A percentile compares a stretch with the other conserved stretches of the same genome.
These are phyloP conservation scores for Aspergillus bombycis DNA, from an alignment of 2,329 filamentous ascomycete species.

Conservation along the genomic window DNA sequence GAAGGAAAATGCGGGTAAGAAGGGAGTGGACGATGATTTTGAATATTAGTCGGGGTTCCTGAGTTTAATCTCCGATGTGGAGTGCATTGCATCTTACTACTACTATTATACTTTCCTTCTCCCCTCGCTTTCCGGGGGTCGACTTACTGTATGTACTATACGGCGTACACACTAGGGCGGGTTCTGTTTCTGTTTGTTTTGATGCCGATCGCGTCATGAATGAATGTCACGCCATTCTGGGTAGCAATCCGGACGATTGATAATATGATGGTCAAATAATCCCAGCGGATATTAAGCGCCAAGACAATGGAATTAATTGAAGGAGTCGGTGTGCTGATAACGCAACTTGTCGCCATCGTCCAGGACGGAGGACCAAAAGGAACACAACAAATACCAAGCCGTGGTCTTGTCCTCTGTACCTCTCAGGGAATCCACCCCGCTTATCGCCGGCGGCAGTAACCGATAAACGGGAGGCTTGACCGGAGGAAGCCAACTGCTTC, in stretches of 20 bases:
- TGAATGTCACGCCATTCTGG: not conserved
- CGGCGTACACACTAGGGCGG: not conserved
- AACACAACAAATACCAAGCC: too few relatives aligned
- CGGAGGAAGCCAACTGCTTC: not conserved
- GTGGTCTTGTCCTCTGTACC: too few relatives aligned
- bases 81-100: not conserved
- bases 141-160: not conserved
- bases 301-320: not conserved
- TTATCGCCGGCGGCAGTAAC: slow-evolving; percentile 10
- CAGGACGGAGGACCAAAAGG: too few relatives aligned
- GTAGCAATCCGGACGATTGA: not conserved
- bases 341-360: not conserved
- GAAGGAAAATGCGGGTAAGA: slow-evolving; percentile 83
- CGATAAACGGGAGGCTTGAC: slow-evolving; percentile 1
- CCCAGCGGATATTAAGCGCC: not conserved
- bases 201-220: not conserved
- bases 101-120: not conserved
- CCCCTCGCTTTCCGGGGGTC: not conserved
- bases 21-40: slow-evolving; percentile 94
- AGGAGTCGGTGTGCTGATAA: not conserved
- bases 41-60: slow-evolving; percentile 68
- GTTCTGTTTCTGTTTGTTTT: not conserved
- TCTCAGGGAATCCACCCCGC: not conserved
- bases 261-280: not conserved
- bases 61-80: not conserved